A percentile compares a stretch with the other conserved stretches of the same genome.
phyloP scores from a whole-genome alignment of 805 yeast species.

The Saccharomycopsis sp. region DNA sequence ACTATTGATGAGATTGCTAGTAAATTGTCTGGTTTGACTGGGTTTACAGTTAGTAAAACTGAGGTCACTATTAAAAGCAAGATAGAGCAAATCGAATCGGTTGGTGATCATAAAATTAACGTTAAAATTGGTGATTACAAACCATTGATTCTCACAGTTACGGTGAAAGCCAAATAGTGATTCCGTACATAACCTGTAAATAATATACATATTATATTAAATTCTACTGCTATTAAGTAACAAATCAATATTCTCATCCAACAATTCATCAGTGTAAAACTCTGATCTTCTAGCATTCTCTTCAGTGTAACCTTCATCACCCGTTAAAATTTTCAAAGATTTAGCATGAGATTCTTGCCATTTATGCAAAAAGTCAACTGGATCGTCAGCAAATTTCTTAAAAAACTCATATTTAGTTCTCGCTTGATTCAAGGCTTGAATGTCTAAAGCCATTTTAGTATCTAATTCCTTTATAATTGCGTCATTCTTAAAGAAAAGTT shows the following conservation, averaged over 20 bases:
- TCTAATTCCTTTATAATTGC: conserved; percentile 37
- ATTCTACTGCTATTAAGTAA: conserved; percentile 48
- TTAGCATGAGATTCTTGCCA: conserved; percentile 79
- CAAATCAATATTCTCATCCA: conserved; percentile 73
- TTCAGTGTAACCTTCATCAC: conserved; percentile 87
- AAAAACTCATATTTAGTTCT: conserved; percentile 74
- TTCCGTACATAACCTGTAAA: too few relatives aligned
- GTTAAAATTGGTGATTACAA: conserved; percentile 4
- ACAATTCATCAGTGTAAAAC: conserved; percentile 71
- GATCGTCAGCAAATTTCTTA: conserved; percentile 64
- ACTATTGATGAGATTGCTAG: conserved; percentile 5
- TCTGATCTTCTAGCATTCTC: conserved; percentile 80
- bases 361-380: conserved; percentile 62
- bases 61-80: conserved; percentile 1
- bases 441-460: conserved; percentile 36
- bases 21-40: conserved; percentile 9
- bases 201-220: too few relatives aligned
- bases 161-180: not conserved
- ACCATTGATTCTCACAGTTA: not conserved
- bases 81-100: conserved; percentile 7
- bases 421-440: conserved; percentile 44
- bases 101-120: conserved; percentile 6
- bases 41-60: conserved; percentile 3
- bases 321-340: conserved; percentile 75
- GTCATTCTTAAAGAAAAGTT: conserved; percentile 34